Conservation (phyloP, 805 yeast species). For the Jamesozyma lodderae region DNA sequence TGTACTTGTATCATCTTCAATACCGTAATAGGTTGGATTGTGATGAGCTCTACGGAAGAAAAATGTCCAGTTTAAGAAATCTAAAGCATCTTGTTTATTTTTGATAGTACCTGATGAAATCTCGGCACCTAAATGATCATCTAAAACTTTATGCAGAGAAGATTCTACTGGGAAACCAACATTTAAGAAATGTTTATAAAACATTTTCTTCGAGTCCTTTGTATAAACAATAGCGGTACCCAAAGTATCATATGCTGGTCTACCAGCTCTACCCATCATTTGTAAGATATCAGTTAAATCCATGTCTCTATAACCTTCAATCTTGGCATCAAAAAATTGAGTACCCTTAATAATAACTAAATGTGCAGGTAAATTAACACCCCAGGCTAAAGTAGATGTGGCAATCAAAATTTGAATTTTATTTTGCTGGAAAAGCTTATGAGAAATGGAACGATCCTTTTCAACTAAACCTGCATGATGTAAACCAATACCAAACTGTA, state of each 20-base stretch:
- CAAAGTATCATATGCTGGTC: constrained; percentile 89
- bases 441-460: constrained; percentile 80
- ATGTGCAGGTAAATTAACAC: constrained; percentile 97
- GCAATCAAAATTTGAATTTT: constrained; percentile 85
- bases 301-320: constrained; percentile 87
- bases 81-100: constrained; percentile 83
- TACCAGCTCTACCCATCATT: constrained; percentile 98
- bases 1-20: constrained; percentile 52
- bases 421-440: constrained; percentile 73
- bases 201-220: constrained; percentile 69
- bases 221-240: constrained; percentile 94
- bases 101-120: constrained; percentile 90
- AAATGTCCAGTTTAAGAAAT: constrained; percentile 94
- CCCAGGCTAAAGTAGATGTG: constrained; percentile 99
- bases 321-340: constrained; percentile 86
- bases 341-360: constrained; percentile 97
- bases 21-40: constrained; percentile 87
- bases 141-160: constrained; percentile 61
- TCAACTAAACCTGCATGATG: constrained; percentile 97
- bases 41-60: constrained; percentile 87
- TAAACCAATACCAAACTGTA: constrained; percentile 76
- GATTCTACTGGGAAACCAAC: constrained; percentile 97
- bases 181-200: constrained; percentile 75
- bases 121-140: constrained; percentile 93
- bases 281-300: constrained; percentile 95